Base-by-base conservation (phyloP, 2,329 filamentous ascomycete species). In the Diaporthe vexans region DNA sequence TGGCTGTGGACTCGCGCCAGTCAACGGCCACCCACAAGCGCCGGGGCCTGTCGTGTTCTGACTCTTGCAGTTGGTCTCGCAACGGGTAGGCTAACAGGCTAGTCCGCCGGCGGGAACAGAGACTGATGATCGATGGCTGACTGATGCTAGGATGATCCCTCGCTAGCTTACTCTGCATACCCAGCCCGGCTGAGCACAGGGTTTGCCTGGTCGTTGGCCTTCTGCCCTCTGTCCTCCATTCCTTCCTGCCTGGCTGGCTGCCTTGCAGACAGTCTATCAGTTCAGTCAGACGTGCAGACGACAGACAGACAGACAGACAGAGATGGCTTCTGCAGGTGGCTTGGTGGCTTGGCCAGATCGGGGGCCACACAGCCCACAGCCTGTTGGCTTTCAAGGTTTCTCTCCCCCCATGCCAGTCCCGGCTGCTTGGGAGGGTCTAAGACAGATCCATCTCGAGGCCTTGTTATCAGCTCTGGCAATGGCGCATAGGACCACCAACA, bases 41-140 rank as follows among this genome's bases (percentile, higher is more conserved):
- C 63, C 63, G 29, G 48, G 48, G 33, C 63, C 63, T 68, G 63
- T 68, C 29, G 63, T 68, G 48, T 54, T 68, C 63, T 68, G 63
- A 68, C 63, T 68, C 63, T 68, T 68, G 63, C 63, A 68, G 63
- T 68, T 52, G 33, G 63, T 68, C 63, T 68, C 63, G 63, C 63
- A 68, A 68, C 63, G 63, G 63, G 63, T 54, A 68, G 63, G n/a
- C 63, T 37, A 52, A 17, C 29, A 52, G 48, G 15, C 63, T 54
- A 67, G 61, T 37, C 46, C 29, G 46, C 21, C 48, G 33, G 29
- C 33, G 63, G 63, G 63, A 40, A 54, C 8, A 68, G 63, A 68
- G 48, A 68, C 63, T 68, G 63, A 54, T 68, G 63, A 72, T 59
- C 26, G 33, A 63, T 52, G 57, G 56, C 70, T 72, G 70, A 61